These are phyloP conservation scores for Venturia aucupariae DNA, from an alignment of 2,329 filamentous ascomycete genomes.

Conservation along the genomic window DNA sequence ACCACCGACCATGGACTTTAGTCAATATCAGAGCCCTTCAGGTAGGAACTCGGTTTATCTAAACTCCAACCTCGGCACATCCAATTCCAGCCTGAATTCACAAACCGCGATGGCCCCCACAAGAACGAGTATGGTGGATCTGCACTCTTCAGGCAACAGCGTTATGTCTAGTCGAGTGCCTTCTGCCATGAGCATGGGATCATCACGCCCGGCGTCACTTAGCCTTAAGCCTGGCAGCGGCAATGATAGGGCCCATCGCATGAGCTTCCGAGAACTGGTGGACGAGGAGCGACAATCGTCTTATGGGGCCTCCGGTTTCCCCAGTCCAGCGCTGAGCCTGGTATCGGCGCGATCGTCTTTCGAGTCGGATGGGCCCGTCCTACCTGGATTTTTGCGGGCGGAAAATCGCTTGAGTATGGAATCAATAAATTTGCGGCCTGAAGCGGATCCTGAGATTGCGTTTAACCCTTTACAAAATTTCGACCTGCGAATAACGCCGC, in stretches of 20 bases:
- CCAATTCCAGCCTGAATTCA: neutral
- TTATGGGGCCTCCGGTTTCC: neutral
- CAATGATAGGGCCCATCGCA: neutral
- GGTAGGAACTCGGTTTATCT: neutral
- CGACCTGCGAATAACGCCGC: slow-evolving; percentile 1
- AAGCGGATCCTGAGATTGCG: neutral
- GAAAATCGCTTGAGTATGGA: slow-evolving; percentile 3
- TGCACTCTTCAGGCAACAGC: neutral
- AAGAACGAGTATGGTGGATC: neutral
- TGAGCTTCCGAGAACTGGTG: neutral
- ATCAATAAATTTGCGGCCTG: neutral
- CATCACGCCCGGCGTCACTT: neutral
- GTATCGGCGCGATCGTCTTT: slow-evolving; percentile 3
- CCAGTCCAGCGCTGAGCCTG: neutral
- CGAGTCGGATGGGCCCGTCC: neutral
- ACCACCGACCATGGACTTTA: neutral
- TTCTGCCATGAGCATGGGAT: neutral
- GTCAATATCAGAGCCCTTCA: neutral
- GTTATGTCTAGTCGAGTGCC: neutral
- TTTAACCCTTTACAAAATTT: slow-evolving; percentile 1
- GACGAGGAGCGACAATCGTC: neutral
- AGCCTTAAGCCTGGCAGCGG: neutral
- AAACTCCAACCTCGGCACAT: neutral
- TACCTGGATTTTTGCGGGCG: neutral
- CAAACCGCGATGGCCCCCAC: neutral